Evolutionary conservation across 805 yeast species (phyloP), one percentile per base, ranked within the genome.

Genomic region (Candida corydali): DNA sequence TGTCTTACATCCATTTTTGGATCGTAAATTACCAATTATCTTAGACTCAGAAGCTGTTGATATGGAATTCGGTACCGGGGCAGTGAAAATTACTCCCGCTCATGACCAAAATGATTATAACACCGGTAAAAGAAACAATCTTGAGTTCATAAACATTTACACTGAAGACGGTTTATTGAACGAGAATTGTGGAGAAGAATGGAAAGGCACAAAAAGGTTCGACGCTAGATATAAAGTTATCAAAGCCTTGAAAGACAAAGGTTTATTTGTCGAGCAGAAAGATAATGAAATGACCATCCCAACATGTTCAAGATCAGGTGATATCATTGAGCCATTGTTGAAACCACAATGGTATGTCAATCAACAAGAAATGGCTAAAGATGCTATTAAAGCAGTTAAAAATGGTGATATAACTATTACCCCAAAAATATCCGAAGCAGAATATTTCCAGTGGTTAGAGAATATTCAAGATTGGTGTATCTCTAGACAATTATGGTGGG

Each of bases 291-390:
- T 93, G 98, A 75, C 88, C 17, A 79, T 93, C 44, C 98, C 98
- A 49, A 65, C 76, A 36, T 93, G 98, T 69, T 86, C 93, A 28
- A 84, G 97, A 77, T 87, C 97, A 19, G 97, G 97, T 49, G 98
- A 93, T 65, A 72, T 93, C 46, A 89, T 93, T 54, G 98, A 93
- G 71, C 98, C 98, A 37, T 71, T 86, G 55, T 74, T 93, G 68
- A 93, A 93, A 70, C 98, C 98, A 43, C 98, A 93, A 71, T 93
- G 98, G 98, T 93, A 97, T 97, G 97, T 93, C 47, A 69, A 86
- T 43, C 96, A 89, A 68, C 74, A 73, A 52, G 85, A 80, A 39
- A 85, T 87, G 85, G 98, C 98, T 36, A 70, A 73, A 46, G 87
- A 75, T 42, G 96, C 96, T 39, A 80, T 89, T 50, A 72, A 78